These are phyloP conservation scores for Rhodotorula sp. DNA, from an alignment of 1,284 basidiomycete genomes.

Conservation along the genomic window DNA sequence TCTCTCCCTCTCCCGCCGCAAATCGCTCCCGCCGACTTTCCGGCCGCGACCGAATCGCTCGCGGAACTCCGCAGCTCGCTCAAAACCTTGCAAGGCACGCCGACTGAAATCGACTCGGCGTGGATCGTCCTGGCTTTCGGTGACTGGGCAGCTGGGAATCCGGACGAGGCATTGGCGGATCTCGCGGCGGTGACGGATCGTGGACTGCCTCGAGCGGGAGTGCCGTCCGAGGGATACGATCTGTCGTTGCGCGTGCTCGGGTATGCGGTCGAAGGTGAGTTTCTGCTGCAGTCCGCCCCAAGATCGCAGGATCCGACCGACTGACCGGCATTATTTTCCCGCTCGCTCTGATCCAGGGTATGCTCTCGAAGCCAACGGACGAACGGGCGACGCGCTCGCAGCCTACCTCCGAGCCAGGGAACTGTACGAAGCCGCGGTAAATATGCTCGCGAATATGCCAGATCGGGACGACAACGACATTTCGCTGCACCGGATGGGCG, in stretches of 20 bases:
- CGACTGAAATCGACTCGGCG: slow-evolving; percentile 22
- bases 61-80: slow-evolving; percentile 2
- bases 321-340: not conserved
- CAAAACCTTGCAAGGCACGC: not conserved
- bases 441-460: not conserved
- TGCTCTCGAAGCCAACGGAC: slow-evolving; percentile 6
- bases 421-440: slow-evolving; percentile 21
- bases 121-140: slow-evolving; percentile 15
- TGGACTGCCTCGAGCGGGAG: not conserved
- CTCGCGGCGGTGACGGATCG: not conserved
- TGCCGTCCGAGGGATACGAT: slow-evolving; percentile 24
- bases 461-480: slow-evolving; percentile 16
- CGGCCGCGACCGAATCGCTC: slow-evolving; percentile 5
- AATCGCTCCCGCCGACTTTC: not conserved
- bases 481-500: slow-evolving; percentile 28
- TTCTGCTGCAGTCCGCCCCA: not conserved
- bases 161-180: slow-evolving; percentile 2
- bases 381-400: not conserved
- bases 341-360: slow-evolving; percentile 12
- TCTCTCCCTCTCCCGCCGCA: slow-evolving; percentile 10
- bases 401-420: slow-evolving; percentile 11
- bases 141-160: slow-evolving; percentile 15
- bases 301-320: too few relatives aligned
- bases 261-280: slow-evolving; percentile 22
- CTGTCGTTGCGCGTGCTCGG: slow-evolving; percentile 28